Conservation (phyloP, 2,329 filamentous ascomycete genomes). For the Alternaria arbusti region DNA sequence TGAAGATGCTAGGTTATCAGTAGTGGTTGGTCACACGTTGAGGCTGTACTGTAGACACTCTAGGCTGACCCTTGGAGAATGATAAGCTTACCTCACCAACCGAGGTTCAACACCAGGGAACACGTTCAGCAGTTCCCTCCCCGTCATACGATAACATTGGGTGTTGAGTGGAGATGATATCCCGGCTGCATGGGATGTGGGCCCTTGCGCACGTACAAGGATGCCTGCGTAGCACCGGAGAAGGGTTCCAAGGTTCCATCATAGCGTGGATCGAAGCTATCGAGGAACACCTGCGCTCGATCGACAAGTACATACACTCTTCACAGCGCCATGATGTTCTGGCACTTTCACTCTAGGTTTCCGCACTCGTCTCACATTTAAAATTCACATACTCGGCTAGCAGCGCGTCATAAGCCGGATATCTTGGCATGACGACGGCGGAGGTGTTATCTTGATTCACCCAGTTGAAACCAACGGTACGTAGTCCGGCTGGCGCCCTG, state of each 20-base stretch:
- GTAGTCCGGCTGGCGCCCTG: conserved; percentile 10
- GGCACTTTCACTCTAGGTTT: conserved; percentile 4
- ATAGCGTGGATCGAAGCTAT: not conserved
- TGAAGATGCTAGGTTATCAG: not conserved
- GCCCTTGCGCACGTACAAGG: not conserved
- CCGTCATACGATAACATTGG: not conserved
- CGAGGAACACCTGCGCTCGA: not conserved
- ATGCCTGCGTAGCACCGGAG: not conserved
- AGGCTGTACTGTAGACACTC: not conserved
- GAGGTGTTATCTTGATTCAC: not conserved
- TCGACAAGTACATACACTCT: conserved; percentile 7
- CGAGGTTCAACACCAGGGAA: not conserved
- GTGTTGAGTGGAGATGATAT: not conserved
- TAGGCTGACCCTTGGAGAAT: not conserved
- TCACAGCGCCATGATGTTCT: conserved; percentile 3
- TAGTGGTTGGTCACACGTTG: not conserved
- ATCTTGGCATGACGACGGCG: not conserved
- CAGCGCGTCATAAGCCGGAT: not conserved
- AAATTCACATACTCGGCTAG: conserved; percentile 8
- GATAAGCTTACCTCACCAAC: not conserved
- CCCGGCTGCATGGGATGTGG: not conserved
- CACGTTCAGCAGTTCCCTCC: not conserved
- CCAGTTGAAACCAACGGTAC: conserved; percentile 18
- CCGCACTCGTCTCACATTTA: not conserved
- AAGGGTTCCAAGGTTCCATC: not conserved